phyloP scores from a whole-genome alignment of 2,329 filamentous ascomycete species.

The Teratosphaeria nubilosa region DNA sequence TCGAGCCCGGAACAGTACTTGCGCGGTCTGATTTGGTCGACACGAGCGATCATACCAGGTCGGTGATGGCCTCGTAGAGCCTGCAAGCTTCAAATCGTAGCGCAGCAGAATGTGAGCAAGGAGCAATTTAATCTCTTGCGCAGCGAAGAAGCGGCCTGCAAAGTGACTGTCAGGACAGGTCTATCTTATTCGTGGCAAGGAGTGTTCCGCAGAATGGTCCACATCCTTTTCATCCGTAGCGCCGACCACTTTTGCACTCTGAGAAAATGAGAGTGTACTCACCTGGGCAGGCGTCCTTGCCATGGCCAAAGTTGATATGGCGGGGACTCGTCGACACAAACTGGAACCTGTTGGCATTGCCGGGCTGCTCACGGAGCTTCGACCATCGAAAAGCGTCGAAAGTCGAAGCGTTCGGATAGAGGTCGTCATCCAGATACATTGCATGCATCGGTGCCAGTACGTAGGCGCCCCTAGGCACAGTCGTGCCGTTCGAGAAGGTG shows the following conservation, averaged over 20 bases:
- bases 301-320: not conserved
- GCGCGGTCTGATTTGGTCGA: not conserved
- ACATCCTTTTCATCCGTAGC: too few species aligned
- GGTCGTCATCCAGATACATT: not conserved
- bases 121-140: not conserved
- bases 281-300: not conserved
- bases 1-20: not conserved
- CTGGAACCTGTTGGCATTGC: not conserved
- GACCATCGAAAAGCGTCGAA: not conserved
- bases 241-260: too few species aligned
- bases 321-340: not conserved
- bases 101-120: not conserved
- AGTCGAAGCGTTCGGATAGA: not conserved
- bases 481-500: not conserved
- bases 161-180: too few species aligned
- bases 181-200: too few species aligned
- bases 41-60: not conserved
- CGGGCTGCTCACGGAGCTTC: not conserved
- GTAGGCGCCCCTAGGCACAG: not conserved
- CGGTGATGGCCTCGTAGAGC: not conserved
- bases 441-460: not conserved
- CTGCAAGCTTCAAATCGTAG: not conserved
- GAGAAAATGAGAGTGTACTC: too few species aligned
- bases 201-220: too few species aligned
- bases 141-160: not conserved